phyloP scores from a whole-genome alignment of 2,329 filamentous ascomycete species.

The Colletotrichum karsti region DNA sequence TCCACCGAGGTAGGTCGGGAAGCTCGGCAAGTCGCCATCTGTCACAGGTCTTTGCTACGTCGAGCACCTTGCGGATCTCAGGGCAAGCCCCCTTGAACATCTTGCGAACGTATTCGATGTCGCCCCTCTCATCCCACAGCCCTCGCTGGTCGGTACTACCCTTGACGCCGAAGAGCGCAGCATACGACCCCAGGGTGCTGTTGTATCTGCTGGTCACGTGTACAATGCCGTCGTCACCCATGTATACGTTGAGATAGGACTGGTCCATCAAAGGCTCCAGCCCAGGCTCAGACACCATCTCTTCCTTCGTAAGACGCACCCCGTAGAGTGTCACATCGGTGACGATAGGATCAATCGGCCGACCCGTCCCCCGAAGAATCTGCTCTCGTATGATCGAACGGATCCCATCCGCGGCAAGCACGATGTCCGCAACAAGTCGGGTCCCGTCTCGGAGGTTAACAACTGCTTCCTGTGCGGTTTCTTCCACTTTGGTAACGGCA shows the following conservation, averaged over 20 bases:
- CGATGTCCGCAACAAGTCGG: neutral
- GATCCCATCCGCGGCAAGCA: neutral
- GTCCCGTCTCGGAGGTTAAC: neutral
- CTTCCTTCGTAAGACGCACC: constrained; percentile 7
- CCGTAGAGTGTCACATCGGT: constrained; percentile 32
- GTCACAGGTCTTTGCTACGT: constrained; percentile 27
- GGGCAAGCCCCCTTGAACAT: constrained; percentile 23
- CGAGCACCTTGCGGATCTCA: constrained; percentile 27
- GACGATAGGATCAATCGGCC: constrained; percentile 27
- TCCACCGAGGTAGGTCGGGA: constrained; percentile 33
- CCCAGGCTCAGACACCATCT: neutral
- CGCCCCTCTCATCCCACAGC: constrained; percentile 35
- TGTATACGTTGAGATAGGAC: constrained; percentile 31
- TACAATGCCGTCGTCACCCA: constrained; percentile 25
- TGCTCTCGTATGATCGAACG: constrained; percentile 13
- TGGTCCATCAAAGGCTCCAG: constrained; percentile 28
- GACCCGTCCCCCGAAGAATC: constrained; percentile 8
- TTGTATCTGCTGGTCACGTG: constrained; percentile 30
- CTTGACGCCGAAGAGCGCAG: constrained; percentile 30
- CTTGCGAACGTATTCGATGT: constrained; percentile 31
- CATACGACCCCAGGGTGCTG: constrained; percentile 12
- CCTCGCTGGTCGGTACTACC: constrained; percentile 31
- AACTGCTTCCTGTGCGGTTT: neutral
- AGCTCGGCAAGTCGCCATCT: constrained; percentile 34
- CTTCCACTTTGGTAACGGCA: constrained; percentile 13